These are phyloP conservation scores for Alternaria longipes DNA, from an alignment of 2,329 filamentous ascomycete genomes.

Conservation along the genomic window DNA sequence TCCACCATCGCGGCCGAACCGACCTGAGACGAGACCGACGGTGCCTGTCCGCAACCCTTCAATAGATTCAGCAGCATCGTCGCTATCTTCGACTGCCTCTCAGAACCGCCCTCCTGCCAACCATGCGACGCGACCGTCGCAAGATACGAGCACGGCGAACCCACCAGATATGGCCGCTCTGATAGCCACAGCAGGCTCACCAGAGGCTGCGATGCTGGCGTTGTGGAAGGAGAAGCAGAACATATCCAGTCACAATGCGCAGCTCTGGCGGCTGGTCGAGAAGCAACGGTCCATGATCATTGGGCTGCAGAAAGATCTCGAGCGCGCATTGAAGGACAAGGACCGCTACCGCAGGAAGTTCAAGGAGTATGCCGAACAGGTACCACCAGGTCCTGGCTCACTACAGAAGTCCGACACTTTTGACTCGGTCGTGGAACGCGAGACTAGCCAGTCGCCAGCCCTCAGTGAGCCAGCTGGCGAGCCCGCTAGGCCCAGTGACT, in stretches of 20 bases:
- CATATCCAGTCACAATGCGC: constrained; percentile 85
- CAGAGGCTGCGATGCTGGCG: constrained; percentile 88
- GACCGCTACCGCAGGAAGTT: constrained; percentile 91
- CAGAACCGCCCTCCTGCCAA: constrained; percentile 65
- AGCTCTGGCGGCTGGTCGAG: constrained; percentile 94
- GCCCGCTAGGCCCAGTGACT: constrained; percentile 28
- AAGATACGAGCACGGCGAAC: constrained; percentile 62
- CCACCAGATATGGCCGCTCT: constrained; percentile 80
- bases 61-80: constrained; percentile 91
- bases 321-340: constrained; percentile 90
- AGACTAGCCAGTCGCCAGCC: constrained; percentile 51
- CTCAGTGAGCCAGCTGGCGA: constrained; percentile 46
- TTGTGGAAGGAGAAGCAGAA: constrained; percentile 91
- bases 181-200: constrained; percentile 84
- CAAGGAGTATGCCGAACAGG: constrained; percentile 72
- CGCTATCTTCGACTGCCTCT: constrained; percentile 54
- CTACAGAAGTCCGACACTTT: constrained; percentile 48
- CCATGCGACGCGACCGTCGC: constrained; percentile 65
- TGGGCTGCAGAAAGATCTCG: constrained; percentile 92
- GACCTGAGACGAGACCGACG: constrained; percentile 43
- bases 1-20: constrained; percentile 47
- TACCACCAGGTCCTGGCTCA: constrained; percentile 49
- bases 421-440: constrained; percentile 46
- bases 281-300: constrained; percentile 95
- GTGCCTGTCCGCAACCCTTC: constrained; percentile 76